Conservation (phyloP, 2,329 filamentous ascomycete species). For the Sphaerostilbella broomeana region DNA sequence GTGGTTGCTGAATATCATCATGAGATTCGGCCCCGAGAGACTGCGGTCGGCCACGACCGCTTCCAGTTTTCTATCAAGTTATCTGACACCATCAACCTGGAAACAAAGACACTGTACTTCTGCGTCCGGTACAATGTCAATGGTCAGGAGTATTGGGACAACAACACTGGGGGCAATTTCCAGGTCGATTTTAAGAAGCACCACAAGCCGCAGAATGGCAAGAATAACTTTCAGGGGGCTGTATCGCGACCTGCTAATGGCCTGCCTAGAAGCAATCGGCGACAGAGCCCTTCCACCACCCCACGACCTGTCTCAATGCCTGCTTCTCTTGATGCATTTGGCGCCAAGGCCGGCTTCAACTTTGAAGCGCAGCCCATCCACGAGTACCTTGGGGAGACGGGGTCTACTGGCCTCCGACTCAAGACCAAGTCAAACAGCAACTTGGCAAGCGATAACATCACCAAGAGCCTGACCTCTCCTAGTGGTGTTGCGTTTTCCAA, state of each 20-base stretch:
- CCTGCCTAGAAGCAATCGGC: constrained; percentile 62
- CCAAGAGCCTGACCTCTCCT: constrained; percentile 45
- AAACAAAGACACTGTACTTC: constrained; percentile 86
- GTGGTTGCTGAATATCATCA: constrained; percentile 81
- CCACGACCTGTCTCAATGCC: constrained; percentile 50
- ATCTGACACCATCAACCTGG: constrained; percentile 82
- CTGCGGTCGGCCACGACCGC: constrained; percentile 65
- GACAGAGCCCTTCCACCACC: constrained; percentile 32
- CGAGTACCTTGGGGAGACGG: constrained; percentile 58
- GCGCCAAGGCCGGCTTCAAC: constrained; percentile 50
- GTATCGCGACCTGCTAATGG: constrained; percentile 44
- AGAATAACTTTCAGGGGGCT: constrained; percentile 45
- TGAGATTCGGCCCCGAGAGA: constrained; percentile 63
- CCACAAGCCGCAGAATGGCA: constrained; percentile 54
- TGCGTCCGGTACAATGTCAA: constrained; percentile 84
- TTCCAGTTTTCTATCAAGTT: constrained; percentile 95
- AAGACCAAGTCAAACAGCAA: constrained; percentile 62
- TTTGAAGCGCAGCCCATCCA: constrained; percentile 56
- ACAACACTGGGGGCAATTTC: constrained; percentile 81
- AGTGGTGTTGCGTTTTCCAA: constrained; percentile 76
- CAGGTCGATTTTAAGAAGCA: constrained; percentile 90
- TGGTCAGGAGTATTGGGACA: constrained; percentile 90
- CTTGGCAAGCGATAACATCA: constrained; percentile 56
- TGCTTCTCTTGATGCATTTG: constrained; percentile 65
- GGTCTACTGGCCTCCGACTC: constrained; percentile 53